Base-by-base conservation (phyloP, 805 yeast species). In the Saturnispora sanitii region DNA sequence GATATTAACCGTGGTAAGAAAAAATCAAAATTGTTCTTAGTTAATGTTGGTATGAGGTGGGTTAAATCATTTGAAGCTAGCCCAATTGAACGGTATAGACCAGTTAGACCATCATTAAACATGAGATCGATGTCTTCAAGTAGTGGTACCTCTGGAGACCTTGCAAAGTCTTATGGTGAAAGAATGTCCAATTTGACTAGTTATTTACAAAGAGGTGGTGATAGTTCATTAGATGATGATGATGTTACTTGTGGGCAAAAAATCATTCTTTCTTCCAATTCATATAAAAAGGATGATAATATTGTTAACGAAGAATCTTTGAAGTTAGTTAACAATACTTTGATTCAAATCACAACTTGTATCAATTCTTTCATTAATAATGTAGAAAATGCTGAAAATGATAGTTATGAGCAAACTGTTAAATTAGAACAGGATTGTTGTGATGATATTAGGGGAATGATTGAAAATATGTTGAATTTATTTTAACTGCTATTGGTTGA, bases 1-100 rank as follows among this genome's bases (percentile, higher is more conserved):
- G 79, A 74, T 48, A 56, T 71, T 12, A 5, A 12, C 4, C 4
- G 33, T 25, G n/a, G 35, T 6, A 37, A 42, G 22, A 28, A 20
- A 9, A 33, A 35, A 15, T 42, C 43, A 17, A 27, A 29, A 6
- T 22, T 53, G 4, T 47, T 45, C 40, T 33, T 58, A 6, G 49
- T 59, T 28, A 54, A 56, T 39, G 36, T 58, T 25, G 52, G 53
- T 37, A 55, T 52, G 41, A 43, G 58, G 20, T 58, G 52, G 33
- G 47, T 59, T 19, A 55, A 49, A 17, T 30, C 41, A 4, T 35
- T 55, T 37, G 54, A 57, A 33, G 37, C 52, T 13, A 15, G 17
- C 28, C 19, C 32, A 18, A 16, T 15, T 6, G 38, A 39, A 29
- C 6, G 7, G 11, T 12, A 7, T 20, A 34, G 28, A 17, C 32